These are phyloP conservation scores for Dunaliella primolecta DNA, from an alignment of 139 green algal species.

Conservation along the genomic window DNA sequence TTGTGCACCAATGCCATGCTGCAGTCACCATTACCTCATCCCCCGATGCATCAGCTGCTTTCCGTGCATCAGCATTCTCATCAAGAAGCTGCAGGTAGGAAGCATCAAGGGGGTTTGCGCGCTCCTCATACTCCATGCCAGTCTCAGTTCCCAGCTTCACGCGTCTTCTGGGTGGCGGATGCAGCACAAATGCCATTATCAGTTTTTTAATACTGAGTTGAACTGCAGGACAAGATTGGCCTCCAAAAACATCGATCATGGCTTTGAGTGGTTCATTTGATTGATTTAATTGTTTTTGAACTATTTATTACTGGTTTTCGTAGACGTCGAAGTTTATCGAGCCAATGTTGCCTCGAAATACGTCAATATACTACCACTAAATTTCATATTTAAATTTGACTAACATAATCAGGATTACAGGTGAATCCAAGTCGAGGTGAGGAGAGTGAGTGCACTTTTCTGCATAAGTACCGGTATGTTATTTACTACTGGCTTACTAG, in stretches of 20 bases:
- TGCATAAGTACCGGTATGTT: no score
- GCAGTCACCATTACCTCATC: no score
- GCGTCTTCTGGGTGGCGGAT: not conserved
- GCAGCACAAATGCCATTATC: not conserved
- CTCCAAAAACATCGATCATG: no score
- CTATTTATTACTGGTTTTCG: not conserved
- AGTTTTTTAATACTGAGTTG: not conserved
- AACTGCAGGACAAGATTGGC: not conserved
- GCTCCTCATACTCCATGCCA: not conserved
- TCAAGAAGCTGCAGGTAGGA: not conserved
- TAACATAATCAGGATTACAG: not conserved
- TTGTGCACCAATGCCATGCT: no score
- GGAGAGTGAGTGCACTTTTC: no score
- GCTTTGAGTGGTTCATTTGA: not conserved
- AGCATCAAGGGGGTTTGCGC: not conserved
- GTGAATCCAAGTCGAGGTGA: no score
- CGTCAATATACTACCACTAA: not conserved
- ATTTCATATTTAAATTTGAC: not conserved
- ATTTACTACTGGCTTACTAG: no score
- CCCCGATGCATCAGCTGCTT: not conserved
- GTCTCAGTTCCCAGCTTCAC: not conserved
- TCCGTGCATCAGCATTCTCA: not conserved
- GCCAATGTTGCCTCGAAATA: not conserved
- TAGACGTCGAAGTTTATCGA: not conserved
- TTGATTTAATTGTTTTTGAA: not conserved